Evolutionary conservation across 1,284 basidiomycete species (phyloP).

Genomic region (Ceratobasidium sp.): DNA sequence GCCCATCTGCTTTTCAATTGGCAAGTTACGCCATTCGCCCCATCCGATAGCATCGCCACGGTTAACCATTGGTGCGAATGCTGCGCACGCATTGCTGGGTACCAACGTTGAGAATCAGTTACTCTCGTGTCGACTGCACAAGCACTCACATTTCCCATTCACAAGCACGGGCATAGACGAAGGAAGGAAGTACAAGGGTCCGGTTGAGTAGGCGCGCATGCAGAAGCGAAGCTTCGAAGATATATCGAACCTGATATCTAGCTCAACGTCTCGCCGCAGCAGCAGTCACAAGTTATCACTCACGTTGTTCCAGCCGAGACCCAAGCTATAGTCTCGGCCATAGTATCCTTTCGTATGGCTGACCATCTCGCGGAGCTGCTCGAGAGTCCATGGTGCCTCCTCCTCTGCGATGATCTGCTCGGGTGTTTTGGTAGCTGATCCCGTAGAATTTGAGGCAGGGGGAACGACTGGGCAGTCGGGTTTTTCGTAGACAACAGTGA

Average conservation of each 20-base stretch:
- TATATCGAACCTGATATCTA: conserved; percentile 49
- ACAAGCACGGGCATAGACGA: conserved; percentile 54
- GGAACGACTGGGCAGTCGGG: conserved; percentile 6
- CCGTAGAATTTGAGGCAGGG: conserved; percentile 10
- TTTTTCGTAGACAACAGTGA: conserved; percentile 41
- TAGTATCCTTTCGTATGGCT: conserved; percentile 52
- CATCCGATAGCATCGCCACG: conserved; percentile 58
- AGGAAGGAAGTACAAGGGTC: conserved; percentile 53
- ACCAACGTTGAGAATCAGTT: background rate
- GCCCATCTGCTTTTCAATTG: conserved; percentile 61
- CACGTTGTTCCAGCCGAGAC: conserved; percentile 52
- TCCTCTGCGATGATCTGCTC: conserved; percentile 40
- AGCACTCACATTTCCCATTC: conserved; percentile 50
- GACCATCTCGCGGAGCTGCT: conserved; percentile 51
- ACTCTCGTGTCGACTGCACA: background rate
- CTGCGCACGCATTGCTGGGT: conserved; percentile 55
- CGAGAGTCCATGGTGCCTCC: conserved; percentile 48
- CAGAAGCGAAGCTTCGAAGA: conserved; percentile 52
- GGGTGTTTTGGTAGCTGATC: conserved; percentile 10
- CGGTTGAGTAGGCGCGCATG: conserved; percentile 52
- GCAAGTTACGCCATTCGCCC: conserved; percentile 59
- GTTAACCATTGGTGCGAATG: conserved; percentile 60
- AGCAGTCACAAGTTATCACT: conserved; percentile 29
- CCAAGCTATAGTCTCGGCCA: conserved; percentile 52
- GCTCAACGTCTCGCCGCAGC: conserved; percentile 14